Percentiles rank a stretch among this genome's conserved stretches.
These are phyloP conservation scores for Pulicaria dysenterica DNA, from an alignment of 129 eudicot genomes.

Conservation along the genomic window DNA sequence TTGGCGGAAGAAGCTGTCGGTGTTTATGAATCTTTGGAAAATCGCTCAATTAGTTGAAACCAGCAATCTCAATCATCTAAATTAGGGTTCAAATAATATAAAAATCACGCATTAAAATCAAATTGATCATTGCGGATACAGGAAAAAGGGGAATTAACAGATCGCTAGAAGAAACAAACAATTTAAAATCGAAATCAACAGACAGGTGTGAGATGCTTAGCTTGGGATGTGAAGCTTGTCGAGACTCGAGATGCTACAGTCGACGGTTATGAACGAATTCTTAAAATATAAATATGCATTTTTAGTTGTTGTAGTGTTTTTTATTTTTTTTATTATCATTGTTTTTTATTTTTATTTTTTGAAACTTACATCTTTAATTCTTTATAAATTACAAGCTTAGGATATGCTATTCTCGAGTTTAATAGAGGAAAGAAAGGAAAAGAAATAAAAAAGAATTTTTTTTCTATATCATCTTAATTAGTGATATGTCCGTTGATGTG, in stretches of 20 bases:
- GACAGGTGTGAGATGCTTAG: constrained; percentile 8
- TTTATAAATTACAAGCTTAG: too few relatives aligned
- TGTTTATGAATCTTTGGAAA: constrained; percentile 23
- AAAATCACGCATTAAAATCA: background rate
- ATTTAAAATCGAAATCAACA: background rate
- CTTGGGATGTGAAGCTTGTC: background rate
- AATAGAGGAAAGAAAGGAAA: too few relatives aligned
- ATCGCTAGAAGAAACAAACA: background rate
- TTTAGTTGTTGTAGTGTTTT: background rate
- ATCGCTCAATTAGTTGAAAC: constrained; percentile 8
- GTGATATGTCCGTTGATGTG: too few relatives aligned
- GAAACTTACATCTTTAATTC: too few relatives aligned
- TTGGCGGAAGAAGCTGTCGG: background rate
- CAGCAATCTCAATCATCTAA: background rate
- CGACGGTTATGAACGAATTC: background rate
- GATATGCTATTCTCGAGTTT: too few relatives aligned
- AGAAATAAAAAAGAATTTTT: too few relatives aligned
- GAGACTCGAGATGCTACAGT: constrained; percentile 2
- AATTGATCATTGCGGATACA: background rate
- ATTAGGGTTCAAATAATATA: background rate
- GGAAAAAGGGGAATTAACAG: background rate
- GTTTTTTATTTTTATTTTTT: too few relatives aligned
- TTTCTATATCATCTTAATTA: too few relatives aligned
- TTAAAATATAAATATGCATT: background rate
- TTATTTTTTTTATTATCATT: too few relatives aligned